These are phyloP conservation scores for Phytophthora fragariaefolia DNA, from an alignment of 352 stramenopile genomes.

Conservation along the genomic window DNA sequence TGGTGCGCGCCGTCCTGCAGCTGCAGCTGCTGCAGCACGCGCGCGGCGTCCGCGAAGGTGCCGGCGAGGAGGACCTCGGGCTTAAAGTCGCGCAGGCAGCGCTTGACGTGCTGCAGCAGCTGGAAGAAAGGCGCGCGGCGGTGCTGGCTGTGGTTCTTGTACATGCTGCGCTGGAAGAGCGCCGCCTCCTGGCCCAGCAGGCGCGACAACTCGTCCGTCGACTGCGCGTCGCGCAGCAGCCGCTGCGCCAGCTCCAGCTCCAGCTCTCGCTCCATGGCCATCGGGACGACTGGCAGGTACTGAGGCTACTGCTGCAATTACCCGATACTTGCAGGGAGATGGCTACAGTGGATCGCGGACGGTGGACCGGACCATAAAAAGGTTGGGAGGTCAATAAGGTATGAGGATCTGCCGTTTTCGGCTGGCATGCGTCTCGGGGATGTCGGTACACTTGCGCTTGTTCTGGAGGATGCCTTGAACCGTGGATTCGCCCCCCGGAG, in stretches of 20 bases:
- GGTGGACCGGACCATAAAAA: too few species aligned
- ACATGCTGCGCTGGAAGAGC: constrained; percentile 84
- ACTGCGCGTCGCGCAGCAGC: constrained; percentile 49
- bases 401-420: too few species aligned
- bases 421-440: too few species aligned
- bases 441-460: too few species aligned
- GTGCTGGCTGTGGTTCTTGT: constrained; percentile 91
- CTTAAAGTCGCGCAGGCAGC: constrained; percentile 56
- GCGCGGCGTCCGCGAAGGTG: constrained; percentile 46
- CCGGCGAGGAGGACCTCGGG: constrained; percentile 42
- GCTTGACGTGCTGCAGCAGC: constrained; percentile 84
- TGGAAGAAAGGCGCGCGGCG: constrained; percentile 83
- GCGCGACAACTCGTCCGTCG: constrained; percentile 36
- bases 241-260: constrained; percentile 42
- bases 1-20: constrained; percentile 64
- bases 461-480: too few species aligned
- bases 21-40: constrained; percentile 55
- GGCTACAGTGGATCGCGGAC: too few species aligned
- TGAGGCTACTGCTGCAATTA: too few species aligned
- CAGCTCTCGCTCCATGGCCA: too few species aligned
- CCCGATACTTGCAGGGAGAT: too few species aligned
- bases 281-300: too few species aligned
- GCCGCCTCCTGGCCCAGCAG: constrained; percentile 63
- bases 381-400: too few species aligned
- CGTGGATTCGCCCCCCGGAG: too few species aligned